Evolutionary conservation across 1,139 yeast genomes (phyloP).

Genomic region (Saccharomycopsis crataegensis): DNA sequence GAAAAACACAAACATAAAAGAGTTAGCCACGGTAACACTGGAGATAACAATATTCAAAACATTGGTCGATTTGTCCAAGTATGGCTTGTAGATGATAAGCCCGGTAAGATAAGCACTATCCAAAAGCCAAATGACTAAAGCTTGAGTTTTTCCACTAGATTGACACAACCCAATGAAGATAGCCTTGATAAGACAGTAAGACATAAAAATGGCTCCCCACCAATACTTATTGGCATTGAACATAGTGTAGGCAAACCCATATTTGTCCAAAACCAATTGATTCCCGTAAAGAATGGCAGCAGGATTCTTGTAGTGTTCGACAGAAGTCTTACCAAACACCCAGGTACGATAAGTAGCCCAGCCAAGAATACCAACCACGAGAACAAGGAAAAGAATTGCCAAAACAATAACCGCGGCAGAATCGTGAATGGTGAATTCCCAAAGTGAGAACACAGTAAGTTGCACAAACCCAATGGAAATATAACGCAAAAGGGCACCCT

Average conservation of each 20-base stretch:
- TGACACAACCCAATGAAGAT: conserved; percentile 85
- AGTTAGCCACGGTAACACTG: conserved; percentile 70
- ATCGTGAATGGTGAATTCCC: conserved; percentile 82
- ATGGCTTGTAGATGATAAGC: conserved; percentile 72
- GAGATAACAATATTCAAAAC: conserved; percentile 83
- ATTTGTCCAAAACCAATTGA: conserved; percentile 68
- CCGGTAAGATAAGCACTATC: conserved; percentile 63
- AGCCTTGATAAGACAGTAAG: conserved; percentile 66
- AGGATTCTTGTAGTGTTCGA: conserved; percentile 73
- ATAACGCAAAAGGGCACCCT: conserved; percentile 83
- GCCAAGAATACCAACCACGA: conserved; percentile 50
- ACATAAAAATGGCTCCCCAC: conserved; percentile 61
- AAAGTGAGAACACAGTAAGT: conserved; percentile 68
- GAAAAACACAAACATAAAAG: conserved; percentile 82
- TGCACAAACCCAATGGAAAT: conserved; percentile 82
- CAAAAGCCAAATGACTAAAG: conserved; percentile 64
- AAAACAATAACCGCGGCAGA: conserved; percentile 78
- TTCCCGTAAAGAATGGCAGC: conserved; percentile 90
- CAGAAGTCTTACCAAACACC: conserved; percentile 64
- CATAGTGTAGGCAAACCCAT: conserved; percentile 90
- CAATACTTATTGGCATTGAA: conserved; percentile 83
- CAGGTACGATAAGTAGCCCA: conserved; percentile 74
- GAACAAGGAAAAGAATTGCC: conserved; percentile 60
- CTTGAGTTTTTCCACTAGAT: conserved; percentile 69
- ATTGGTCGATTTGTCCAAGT: conserved; percentile 91